phyloP scores from a whole-genome alignment of 2,329 filamentous ascomycete species.

The Cercospora citrullina region DNA sequence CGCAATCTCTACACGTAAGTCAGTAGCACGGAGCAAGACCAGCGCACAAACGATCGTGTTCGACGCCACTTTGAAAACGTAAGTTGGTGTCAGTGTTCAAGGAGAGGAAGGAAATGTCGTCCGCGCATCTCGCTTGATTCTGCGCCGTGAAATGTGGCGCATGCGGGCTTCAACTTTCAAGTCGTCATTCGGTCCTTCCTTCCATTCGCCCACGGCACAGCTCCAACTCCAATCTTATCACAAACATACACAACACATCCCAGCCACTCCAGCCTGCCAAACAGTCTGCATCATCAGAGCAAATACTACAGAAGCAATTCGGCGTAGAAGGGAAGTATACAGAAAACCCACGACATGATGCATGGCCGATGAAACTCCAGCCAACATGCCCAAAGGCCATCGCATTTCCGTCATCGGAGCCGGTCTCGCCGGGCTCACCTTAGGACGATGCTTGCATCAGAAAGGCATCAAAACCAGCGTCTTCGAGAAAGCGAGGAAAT shows the following conservation, averaged over 20 bases:
- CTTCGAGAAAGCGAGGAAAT: conserved; percentile 38
- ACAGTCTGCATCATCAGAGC: background rate
- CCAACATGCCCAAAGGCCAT: conserved; percentile 10
- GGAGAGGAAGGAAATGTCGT: background rate
- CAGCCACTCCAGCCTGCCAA: background rate
- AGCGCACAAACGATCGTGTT: background rate
- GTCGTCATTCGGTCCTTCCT: conserved; percentile 5
- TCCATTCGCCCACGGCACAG: background rate
- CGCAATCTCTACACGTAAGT: background rate
- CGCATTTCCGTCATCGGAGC: conserved; percentile 47
- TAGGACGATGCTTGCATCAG: conserved; percentile 40
- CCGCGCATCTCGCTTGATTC: background rate
- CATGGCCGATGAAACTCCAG: background rate
- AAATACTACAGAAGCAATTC: background rate
- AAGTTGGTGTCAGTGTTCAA: background rate
- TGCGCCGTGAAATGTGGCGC: conserved; percentile 5
- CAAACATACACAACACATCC: background rate
- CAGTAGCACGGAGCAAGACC: background rate
- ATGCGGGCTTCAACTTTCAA: background rate
- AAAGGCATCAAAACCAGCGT: conserved; percentile 37
- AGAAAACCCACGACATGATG: background rate
- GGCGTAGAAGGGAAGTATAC: background rate
- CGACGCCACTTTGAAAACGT: background rate
- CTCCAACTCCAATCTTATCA: conserved; percentile 1
- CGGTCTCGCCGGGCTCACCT: conserved; percentile 48